phyloP scores from a whole-genome alignment of 75 land plant genomes.

The Sequoia sempervirens region DNA sequence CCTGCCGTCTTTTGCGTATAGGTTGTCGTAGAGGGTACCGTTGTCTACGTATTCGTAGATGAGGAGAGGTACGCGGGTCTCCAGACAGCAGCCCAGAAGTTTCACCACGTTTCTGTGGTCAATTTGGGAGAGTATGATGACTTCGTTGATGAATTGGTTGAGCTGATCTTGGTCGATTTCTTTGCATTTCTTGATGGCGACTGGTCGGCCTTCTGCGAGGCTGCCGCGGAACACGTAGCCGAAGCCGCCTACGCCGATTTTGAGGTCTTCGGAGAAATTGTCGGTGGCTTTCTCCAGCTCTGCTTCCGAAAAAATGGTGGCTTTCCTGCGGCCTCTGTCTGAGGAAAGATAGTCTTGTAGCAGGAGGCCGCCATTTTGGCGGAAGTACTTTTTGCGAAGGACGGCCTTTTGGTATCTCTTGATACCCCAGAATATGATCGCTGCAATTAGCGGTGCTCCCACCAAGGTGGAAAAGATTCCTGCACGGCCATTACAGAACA shows the following conservation, averaged over 20 bases:
- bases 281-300: constrained; percentile 75
- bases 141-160: constrained; percentile 36
- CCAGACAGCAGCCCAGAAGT: constrained; percentile 24
- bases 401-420: neutral
- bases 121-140: constrained; percentile 28
- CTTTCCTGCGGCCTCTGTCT: constrained; percentile 3
- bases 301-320: constrained; percentile 5
- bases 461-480: neutral
- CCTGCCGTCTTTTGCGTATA: neutral
- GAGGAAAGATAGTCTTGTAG: neutral
- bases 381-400: neutral
- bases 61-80: constrained; percentile 15
- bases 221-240: constrained; percentile 64
- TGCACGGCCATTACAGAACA: neutral
- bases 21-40: neutral
- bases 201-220: constrained; percentile 20
- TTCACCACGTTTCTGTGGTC: constrained; percentile 30
- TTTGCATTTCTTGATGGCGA: constrained; percentile 36
- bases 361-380: neutral
- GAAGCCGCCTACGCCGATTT: constrained; percentile 79
- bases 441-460: neutral
- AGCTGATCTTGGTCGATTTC: constrained; percentile 16
- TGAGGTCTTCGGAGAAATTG: constrained; percentile 34
- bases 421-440: neutral
- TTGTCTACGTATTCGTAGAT: constrained; percentile 3